These are phyloP conservation scores for Phytophthora ramorum DNA, from an alignment of 352 stramenopile genomes.

Conservation along the genomic window DNA sequence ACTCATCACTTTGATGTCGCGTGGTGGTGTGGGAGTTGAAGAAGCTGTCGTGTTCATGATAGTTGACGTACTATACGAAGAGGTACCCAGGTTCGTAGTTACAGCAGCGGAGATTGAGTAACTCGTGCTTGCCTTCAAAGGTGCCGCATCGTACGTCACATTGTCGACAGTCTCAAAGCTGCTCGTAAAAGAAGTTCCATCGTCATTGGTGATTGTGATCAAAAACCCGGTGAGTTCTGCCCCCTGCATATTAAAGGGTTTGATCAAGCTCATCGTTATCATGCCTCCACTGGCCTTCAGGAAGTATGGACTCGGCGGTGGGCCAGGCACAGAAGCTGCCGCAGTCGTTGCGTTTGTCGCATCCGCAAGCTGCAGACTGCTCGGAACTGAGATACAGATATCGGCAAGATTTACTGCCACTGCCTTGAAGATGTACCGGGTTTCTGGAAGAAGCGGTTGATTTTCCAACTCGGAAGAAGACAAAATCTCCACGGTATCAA, in stretches of 20 bases:
- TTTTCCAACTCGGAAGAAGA: constrained; percentile 29
- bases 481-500: constrained; percentile 46
- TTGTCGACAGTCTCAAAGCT: constrained; percentile 33
- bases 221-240: constrained; percentile 52
- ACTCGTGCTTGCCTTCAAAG: constrained; percentile 32
- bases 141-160: constrained; percentile 32
- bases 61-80: constrained; percentile 34
- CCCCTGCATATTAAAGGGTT: constrained; percentile 61
- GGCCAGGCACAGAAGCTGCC: constrained; percentile 39
- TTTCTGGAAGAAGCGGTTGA: constrained; percentile 36
- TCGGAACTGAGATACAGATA: constrained; percentile 42
- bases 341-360: constrained; percentile 34
- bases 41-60: constrained; percentile 37
- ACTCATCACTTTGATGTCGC: constrained; percentile 32
- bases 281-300: constrained; percentile 56
- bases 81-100: constrained; percentile 49
- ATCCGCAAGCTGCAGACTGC: constrained; percentile 16
- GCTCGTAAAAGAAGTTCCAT: constrained; percentile 13
- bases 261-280: constrained; percentile 53
- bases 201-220: constrained; percentile 40
- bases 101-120: constrained; percentile 50
- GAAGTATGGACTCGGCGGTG: constrained; percentile 56
- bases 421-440: constrained; percentile 60
- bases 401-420: constrained; percentile 58
- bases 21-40: constrained; percentile 42